Evolutionary conservation across 2,329 filamentous ascomycete genomes (phyloP), one percentile per base, ranked within the genome.

Genomic region (Fusarium albidum): DNA sequence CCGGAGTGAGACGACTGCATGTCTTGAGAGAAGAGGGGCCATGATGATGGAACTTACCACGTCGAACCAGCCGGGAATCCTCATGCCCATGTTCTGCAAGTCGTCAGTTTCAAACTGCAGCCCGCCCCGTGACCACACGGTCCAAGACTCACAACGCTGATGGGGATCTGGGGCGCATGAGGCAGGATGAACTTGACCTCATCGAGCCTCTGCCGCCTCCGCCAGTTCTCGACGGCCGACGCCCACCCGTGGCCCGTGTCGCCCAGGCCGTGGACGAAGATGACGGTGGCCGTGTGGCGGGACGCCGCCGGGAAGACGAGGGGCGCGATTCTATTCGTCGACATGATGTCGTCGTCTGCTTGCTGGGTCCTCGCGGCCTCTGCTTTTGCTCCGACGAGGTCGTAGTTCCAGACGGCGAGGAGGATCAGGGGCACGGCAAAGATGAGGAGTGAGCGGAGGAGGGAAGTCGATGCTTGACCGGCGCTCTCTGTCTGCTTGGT

Each of bases 141-240:
- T n/a, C n/a, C n/a, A n/a, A 38, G 42, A 66, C 72, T 56, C 47
- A 76, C 73, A 55, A 74, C 79, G n/a, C 92, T 93, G 70, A 97
- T 91, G 27, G 92, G 92, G 47, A 96, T 95, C 31, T 75, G 77
- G 6, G 94, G 92, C 25, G 95, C 95, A 77, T 96, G 91, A 13
- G 95, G 95, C 73, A 99, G 88, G 69, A 99, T 85, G 74, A 98
- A 98, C 70, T 94, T 90, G 71, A 96, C 91, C 75, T 97, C 90
- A 52, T 92, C 85, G 60, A 98, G 91, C 69, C 88, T 88, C 72
- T 86, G 84, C 44, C 90, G 84, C 28, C 88, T 82, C 49, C 92
- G 87, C 89, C 90, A 97, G 74, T 94, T 92, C 78, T 96, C 88
- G 27, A 95, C 92, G 15, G 95, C 84, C 51, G 85, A 86, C 37